phyloP scores from a whole-genome alignment of 2,329 filamentous ascomycete genomes.

The Alternaria ethzedia region DNA sequence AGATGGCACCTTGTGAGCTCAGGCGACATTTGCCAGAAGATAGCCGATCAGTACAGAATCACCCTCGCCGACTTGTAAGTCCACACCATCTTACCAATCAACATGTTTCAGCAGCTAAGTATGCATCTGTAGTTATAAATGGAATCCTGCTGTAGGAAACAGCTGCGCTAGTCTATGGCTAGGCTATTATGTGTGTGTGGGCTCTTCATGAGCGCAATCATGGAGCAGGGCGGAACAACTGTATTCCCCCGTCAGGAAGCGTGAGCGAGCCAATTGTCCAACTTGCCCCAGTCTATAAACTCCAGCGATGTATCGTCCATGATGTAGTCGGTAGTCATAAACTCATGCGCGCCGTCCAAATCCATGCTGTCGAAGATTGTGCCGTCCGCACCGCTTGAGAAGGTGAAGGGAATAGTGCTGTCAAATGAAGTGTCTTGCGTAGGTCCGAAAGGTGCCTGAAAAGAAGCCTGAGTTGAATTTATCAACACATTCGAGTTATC shows the following conservation, averaged over 20 bases:
- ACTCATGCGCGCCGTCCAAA: background rate
- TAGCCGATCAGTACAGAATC: no score
- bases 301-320: background rate
- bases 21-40: no score
- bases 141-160: background rate
- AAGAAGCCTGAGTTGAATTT: background rate
- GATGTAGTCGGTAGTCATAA: background rate
- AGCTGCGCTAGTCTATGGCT: background rate
- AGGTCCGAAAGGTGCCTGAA: background rate
- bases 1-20: no score
- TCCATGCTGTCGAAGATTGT: background rate
- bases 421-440: background rate
- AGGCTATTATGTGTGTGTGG: background rate
- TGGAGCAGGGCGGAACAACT: no score
- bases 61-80: no score
- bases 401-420: background rate
- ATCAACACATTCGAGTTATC: background rate
- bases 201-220: no score
- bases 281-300: background rate
- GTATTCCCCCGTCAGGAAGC: background rate
- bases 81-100: no score
- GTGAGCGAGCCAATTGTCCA: background rate
- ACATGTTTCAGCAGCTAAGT: no score
- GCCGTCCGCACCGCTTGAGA: no score
- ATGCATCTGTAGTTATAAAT: background rate